Evolutionary conservation across 345 rosid species (phyloP), one percentile per base, ranked within the genome.

Genomic region (Eucalyptus albens): DNA sequence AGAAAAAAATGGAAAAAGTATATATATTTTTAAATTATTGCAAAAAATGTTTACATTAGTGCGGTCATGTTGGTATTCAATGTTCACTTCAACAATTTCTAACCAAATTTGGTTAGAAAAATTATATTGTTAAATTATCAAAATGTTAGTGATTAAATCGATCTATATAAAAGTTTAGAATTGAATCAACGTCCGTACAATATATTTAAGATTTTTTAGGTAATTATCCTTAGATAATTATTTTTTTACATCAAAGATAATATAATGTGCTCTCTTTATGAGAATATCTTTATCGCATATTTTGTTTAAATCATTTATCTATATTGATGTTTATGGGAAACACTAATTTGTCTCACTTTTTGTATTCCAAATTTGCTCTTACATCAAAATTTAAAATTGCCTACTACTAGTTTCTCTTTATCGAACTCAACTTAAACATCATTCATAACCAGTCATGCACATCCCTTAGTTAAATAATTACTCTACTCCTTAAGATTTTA

Each of bases 1-100:
- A 42, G 8, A 44, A 44, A 44, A 7, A 53, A 19, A 6, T 3
- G 10, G 9, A 1, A 22, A 55, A 4, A 22, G 26, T 21, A 21
- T 3, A 1, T 6, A 6, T 1, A n/a, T 53, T 19, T 53, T 53
- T 3, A 7, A 53, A 19, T 4, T 53, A 53, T 53, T 53, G 1
- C 59, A 56, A 24, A 56, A 56, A 3, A 10, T 56, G 6, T 10
- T 26, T 0, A 56, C 1, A 26, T 10, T 26, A 56, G 13, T 11
- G 0, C 0, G 1, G 0, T 26, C 4, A 0, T 56, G 12, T 26
- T 56, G 3, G 10, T 4, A 56, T 13, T 56, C 1, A 22, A 26
- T 11, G 29, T 22, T 9, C 29, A 56, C 29, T 22, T 24, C 0
- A 24, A 0, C 6, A 56, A 24, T 56, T 56, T 56, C 13, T 22